These are phyloP conservation scores for Yamadazyma taylorii DNA, from an alignment of 1,139 yeast species.

Conservation along the genomic window DNA sequence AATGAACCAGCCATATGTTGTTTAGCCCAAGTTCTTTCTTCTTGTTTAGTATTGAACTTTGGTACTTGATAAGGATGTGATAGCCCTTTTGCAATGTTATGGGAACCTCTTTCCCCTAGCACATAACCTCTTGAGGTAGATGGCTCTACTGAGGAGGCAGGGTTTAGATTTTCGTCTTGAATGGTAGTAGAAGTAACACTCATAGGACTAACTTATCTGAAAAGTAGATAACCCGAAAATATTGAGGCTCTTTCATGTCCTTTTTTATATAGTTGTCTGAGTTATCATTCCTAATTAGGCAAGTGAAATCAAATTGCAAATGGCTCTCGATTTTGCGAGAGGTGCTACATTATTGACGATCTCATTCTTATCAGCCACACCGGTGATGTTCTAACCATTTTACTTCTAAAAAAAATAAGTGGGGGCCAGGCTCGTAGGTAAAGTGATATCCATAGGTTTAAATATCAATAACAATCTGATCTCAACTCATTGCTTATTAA, in stretches of 20 bases:
- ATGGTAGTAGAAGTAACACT: not conserved
- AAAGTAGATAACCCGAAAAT: no score
- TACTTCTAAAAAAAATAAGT: no score
- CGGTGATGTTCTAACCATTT: no score
- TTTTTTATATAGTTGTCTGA: not conserved
- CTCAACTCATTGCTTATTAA: no score
- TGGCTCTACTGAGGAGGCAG: constrained; percentile 9
- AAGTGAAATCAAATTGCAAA: not conserved
- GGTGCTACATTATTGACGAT: no score
- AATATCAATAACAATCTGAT: no score
- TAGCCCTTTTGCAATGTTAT: constrained; percentile 51
- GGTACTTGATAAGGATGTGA: constrained; percentile 54
- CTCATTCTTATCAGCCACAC: no score
- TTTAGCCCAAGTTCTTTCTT: constrained; percentile 60
- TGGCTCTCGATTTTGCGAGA: no score
- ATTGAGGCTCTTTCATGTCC: no score
- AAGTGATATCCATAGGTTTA: no score
- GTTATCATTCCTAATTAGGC: not conserved
- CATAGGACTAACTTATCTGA: no score
- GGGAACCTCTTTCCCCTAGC: constrained; percentile 62
- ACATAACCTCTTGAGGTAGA: constrained; percentile 53
- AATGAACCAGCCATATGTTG: constrained; percentile 85
- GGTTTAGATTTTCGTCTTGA: not conserved
- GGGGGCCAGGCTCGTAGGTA: no score
- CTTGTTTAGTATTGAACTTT: constrained; percentile 45